These are phyloP conservation scores for Talaromyces sp. DNA, from an alignment of 2,329 filamentous ascomycete genomes.

Conservation along the genomic window DNA sequence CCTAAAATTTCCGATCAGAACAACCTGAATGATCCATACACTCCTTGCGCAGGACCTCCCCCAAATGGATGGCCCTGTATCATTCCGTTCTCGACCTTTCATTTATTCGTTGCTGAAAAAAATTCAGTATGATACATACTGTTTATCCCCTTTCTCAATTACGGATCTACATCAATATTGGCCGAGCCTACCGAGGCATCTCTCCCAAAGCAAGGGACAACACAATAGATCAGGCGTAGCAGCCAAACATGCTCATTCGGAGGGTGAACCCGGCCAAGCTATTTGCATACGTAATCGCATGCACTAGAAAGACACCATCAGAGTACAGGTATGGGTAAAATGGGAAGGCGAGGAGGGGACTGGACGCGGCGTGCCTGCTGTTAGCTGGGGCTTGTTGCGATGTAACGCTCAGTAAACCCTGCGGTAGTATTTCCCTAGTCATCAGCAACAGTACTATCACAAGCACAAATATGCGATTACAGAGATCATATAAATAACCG, in stretches of 20 bases:
- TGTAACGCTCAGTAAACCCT: not conserved
- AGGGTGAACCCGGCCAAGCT: not conserved
- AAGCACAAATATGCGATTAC: not conserved
- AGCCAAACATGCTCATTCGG: not conserved
- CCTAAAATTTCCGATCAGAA: too few relatives aligned
- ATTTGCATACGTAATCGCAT: not conserved
- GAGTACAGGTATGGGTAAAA: not conserved
- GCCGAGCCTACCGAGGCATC: not conserved
- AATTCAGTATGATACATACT: not conserved
- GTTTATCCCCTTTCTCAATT: not conserved
- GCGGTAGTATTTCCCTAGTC: not conserved
- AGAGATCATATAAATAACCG: not conserved
- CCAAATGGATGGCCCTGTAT: not conserved
- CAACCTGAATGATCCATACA: too few relatives aligned
- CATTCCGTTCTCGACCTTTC: not conserved
- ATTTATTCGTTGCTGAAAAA: not conserved
- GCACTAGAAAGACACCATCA: not conserved
- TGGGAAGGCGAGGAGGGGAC: not conserved
- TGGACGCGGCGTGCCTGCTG: not conserved
- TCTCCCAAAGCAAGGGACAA: not conserved
- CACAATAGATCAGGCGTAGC: not conserved
- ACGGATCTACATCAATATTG: not conserved
- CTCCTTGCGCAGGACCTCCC: not conserved
- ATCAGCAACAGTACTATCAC: not conserved
- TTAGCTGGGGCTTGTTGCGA: not conserved